Conservation (phyloP, 2,329 filamentous ascomycete genomes). For the Hypoxylon sp. region DNA sequence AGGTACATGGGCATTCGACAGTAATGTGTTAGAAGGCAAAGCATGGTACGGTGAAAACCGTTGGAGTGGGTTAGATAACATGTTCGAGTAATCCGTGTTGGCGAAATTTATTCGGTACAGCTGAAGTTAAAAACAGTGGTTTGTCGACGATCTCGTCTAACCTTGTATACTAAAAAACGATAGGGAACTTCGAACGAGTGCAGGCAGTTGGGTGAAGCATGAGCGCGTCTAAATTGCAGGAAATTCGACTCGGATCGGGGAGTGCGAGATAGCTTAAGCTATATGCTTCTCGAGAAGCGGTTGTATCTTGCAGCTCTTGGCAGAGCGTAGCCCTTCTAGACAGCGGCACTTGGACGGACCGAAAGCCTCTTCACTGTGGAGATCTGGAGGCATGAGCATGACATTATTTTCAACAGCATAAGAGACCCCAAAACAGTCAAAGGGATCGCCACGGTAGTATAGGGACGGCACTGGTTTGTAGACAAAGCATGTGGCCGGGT, state of each 20-base stretch:
- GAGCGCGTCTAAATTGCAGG: constrained; percentile 50
- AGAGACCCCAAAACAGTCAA: constrained; percentile 55
- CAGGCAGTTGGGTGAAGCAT: constrained; percentile 59
- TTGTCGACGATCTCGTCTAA: constrained; percentile 42
- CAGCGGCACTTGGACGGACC: constrained; percentile 58
- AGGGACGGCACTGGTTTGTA: constrained; percentile 55
- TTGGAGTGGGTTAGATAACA: constrained; percentile 75
- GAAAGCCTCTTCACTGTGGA: constrained; percentile 55
- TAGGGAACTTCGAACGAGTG: constrained; percentile 58
- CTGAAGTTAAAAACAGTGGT: constrained; percentile 31
- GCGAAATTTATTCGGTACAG: constrained; percentile 35
- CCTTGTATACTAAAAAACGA: constrained; percentile 43
- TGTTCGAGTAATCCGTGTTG: constrained; percentile 56
- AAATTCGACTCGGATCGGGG: constrained; percentile 46
- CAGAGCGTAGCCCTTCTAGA: constrained; percentile 51
- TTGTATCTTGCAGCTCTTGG: constrained; percentile 55
- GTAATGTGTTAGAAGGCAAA: constrained; percentile 67
- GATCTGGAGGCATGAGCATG: constrained; percentile 57
- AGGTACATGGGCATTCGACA: constrained; percentile 67
- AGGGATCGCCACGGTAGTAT: constrained; percentile 56
- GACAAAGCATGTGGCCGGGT: constrained; percentile 58
- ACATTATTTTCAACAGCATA: constrained; percentile 56
- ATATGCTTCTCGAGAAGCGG: constrained; percentile 52
- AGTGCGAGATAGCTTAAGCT: constrained; percentile 50
- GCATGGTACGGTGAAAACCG: constrained; percentile 72